These are phyloP conservation scores for Colletotrichum gloeosporioides DNA, from an alignment of 2,329 filamentous ascomycete genomes.

Conservation along the genomic window DNA sequence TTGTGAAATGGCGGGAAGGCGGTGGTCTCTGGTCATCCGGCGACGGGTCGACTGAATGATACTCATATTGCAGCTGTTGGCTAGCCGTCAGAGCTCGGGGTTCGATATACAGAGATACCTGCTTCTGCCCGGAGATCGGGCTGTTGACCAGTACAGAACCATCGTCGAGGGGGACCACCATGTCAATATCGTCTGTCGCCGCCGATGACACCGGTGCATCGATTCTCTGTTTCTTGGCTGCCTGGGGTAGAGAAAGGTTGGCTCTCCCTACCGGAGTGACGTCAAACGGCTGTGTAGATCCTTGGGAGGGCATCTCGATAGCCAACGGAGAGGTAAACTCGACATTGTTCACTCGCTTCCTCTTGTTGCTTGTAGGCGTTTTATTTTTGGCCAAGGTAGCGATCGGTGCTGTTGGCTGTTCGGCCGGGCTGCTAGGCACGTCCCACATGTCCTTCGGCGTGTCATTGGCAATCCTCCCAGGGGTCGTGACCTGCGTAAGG, in stretches of 20 bases:
- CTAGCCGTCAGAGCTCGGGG: constrained; percentile 39
- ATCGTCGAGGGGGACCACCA: constrained; percentile 22
- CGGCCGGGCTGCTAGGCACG: constrained; percentile 46
- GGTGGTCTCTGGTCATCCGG: constrained; percentile 9
- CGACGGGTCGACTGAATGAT: constrained; percentile 32
- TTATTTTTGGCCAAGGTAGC: not conserved
- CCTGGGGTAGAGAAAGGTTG: not conserved
- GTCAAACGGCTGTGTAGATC: constrained; percentile 12
- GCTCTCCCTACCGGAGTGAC: not conserved
- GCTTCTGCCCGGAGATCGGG: constrained; percentile 16
- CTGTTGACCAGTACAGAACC: not conserved
- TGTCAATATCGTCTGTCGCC: constrained; percentile 26
- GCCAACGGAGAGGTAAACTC: constrained; percentile 3
- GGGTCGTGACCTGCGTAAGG: constrained; percentile 39
- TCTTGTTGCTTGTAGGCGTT: constrained; percentile 4
- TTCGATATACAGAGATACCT: constrained; percentile 35
- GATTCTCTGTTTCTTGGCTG: not conserved
- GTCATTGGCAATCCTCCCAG: constrained; percentile 26
- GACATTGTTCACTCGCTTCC: constrained; percentile 5
- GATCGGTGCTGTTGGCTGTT: constrained; percentile 22
- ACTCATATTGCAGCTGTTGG: constrained; percentile 44
- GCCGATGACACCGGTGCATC: not conserved
- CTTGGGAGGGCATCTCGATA: not conserved
- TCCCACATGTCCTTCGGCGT: constrained; percentile 44
- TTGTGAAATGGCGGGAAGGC: constrained; percentile 9